Conservation (phyloP, 768 basidiomycete species). For the Pulveroboletus sp. region DNA sequence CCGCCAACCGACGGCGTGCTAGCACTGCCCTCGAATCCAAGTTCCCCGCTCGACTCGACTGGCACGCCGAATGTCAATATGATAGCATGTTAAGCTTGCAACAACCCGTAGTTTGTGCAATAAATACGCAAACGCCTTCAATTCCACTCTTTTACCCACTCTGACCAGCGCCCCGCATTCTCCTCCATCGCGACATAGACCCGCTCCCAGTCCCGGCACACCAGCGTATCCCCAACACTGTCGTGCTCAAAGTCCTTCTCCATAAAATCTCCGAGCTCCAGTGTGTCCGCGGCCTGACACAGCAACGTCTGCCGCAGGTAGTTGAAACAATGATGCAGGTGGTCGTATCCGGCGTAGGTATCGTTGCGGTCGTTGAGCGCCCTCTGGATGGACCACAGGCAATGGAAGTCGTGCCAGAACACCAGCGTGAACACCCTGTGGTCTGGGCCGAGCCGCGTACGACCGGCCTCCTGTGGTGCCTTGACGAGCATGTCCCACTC, state of each 20-base stretch:
- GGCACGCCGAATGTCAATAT: no score
- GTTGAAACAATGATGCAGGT: conserved; percentile 13
- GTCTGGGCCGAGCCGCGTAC: conserved; percentile 12
- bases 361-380: conserved; percentile 11
- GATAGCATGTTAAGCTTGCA: no score
- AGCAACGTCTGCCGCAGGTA: conserved; percentile 12
- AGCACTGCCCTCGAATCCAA: no score
- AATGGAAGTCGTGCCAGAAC: conserved; percentile 13
- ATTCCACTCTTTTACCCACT: conserved; percentile 10
- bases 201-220: conserved; percentile 9
- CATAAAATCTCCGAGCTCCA: conserved; percentile 16
- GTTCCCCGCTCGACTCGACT: no score
- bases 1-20: no score
- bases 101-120: neutral
- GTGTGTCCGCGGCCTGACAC: conserved; percentile 13
- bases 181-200: conserved; percentile 4
- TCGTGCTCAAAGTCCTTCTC: conserved; percentile 7
- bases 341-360: conserved; percentile 2
- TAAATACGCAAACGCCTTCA: neutral
- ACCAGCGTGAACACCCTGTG: conserved; percentile 7
- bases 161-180: conserved; percentile 6
- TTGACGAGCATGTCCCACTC: conserved; percentile 11
- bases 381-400: conserved; percentile 11
- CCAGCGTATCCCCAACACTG: conserved; percentile 10
- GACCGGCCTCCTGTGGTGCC: conserved; percentile 5